These are phyloP conservation scores for Hamamelis virginiana DNA, from an alignment of 164 flowering plant genomes.

Conservation along the genomic window DNA sequence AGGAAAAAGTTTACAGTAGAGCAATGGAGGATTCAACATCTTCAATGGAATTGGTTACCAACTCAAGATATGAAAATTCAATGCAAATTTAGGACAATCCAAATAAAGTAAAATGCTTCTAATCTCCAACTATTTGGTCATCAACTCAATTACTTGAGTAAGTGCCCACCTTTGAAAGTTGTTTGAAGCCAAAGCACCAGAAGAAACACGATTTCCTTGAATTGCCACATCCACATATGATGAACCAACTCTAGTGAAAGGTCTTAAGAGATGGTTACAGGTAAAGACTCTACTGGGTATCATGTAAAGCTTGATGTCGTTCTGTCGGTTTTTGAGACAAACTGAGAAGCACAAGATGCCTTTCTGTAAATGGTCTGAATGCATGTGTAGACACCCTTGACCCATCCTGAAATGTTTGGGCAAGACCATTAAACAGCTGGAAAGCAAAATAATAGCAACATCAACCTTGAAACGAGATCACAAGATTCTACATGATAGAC, in stretches of 20 bases:
- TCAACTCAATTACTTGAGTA: not conserved
- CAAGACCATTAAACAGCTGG: not conserved
- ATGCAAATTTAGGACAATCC: too few species aligned
- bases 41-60: too few species aligned
- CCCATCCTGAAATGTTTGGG: conserved; percentile 25
- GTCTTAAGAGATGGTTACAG: not conserved
- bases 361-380: conserved; percentile 17
- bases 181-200: conserved; percentile 13
- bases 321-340: conserved; percentile 13
- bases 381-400: conserved; percentile 9
- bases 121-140: not conserved
- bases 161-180: conserved; percentile 17
- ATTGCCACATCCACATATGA: conserved; percentile 6
- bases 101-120: too few species aligned
- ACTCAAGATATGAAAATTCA: too few species aligned
- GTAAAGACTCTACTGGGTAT: conserved; percentile 10
- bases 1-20: not conserved
- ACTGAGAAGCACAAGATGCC: conserved; percentile 8
- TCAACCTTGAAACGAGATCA: not conserved
- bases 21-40: not conserved
- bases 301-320: conserved; percentile 19
- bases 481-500: not conserved
- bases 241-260: conserved; percentile 25
- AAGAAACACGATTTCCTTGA: conserved; percentile 9
- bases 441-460: not conserved